Evolutionary conservation across 306 rosid species (phyloP).

Genomic region (Begonia loranthoides): DNA sequence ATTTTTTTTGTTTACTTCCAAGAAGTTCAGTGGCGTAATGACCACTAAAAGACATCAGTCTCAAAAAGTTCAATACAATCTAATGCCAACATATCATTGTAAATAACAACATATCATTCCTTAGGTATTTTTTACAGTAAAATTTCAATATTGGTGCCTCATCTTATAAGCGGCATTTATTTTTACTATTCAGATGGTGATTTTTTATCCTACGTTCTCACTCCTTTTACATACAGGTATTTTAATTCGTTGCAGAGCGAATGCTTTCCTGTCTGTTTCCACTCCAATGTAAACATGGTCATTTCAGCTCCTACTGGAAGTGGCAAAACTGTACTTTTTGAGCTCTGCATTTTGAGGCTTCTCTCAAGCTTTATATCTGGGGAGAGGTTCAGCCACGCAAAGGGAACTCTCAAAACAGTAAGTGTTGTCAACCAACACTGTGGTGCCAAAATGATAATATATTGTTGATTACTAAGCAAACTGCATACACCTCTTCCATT

Average conservation of each 20-base stretch:
- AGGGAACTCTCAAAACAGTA: slow-evolving; percentile 90
- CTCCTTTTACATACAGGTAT: slow-evolving; percentile 35
- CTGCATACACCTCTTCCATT: too few species aligned
- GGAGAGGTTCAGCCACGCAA: slow-evolving; percentile 42
- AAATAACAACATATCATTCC: neutral
- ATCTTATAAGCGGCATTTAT: neutral
- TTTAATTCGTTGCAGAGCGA: slow-evolving; percentile 96
- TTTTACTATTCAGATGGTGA: neutral
- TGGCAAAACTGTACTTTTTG: slow-evolving; percentile 93
- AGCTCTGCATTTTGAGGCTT: slow-evolving; percentile 89
- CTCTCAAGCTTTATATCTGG: slow-evolving; percentile 61
- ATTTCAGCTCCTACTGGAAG: slow-evolving; percentile 97
- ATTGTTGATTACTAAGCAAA: too few species aligned
- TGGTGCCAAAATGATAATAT: too few species aligned
- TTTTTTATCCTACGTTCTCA: neutral
- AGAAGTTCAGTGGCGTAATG: too few species aligned
- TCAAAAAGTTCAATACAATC: too few species aligned
- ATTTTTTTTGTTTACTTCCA: too few species aligned
- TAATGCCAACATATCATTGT: too few species aligned
- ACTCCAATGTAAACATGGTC: slow-evolving; percentile 83
- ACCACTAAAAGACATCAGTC: too few species aligned
- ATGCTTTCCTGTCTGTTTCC: slow-evolving; percentile 79
- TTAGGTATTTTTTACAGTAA: neutral
- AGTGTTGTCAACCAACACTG: slow-evolving; percentile 12
- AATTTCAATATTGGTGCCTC: neutral